phyloP scores from a whole-genome alignment of 169 alveolate genomes.

The Plasmodium sp. region DNA sequence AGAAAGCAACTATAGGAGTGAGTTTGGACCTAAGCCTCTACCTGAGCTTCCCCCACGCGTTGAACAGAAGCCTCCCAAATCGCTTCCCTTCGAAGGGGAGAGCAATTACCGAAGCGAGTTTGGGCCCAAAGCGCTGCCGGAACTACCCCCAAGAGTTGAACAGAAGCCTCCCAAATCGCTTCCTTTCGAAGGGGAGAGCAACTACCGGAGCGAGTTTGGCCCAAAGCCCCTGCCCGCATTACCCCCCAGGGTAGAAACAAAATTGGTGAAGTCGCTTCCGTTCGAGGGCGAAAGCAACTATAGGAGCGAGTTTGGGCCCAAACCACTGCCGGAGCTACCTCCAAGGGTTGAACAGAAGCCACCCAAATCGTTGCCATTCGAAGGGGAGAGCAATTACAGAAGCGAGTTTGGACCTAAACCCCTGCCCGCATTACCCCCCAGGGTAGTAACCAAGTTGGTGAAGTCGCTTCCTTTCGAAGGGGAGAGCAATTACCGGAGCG shows the following conservation, averaged over 20 bases:
- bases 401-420: constrained; percentile 82
- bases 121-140: constrained; percentile 76
- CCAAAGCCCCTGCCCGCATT: constrained; percentile 79
- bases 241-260: constrained; percentile 58
- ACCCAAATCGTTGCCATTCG: constrained; percentile 78
- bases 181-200: constrained; percentile 79
- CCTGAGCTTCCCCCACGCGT: constrained; percentile 72
- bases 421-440: constrained; percentile 71
- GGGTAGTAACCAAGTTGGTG: constrained; percentile 18
- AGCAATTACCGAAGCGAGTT: constrained; percentile 75
- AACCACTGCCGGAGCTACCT: constrained; percentile 76
- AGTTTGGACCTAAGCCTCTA: constrained; percentile 81
- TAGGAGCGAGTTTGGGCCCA: constrained; percentile 79
- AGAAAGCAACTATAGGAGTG: constrained; percentile 74
- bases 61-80: constrained; percentile 29
- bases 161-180: constrained; percentile 61
- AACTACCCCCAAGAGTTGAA: constrained; percentile 41
- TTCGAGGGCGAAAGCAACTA: constrained; percentile 77
- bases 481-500: constrained; percentile 75
- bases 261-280: constrained; percentile 74
- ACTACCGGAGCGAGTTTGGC: constrained; percentile 78
- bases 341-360: constrained; percentile 50
- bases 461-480: constrained; percentile 80
- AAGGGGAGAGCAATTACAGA: constrained; percentile 70
- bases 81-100: constrained; percentile 81